These are phyloP conservation scores for Phaeosphaeriaceae sp. DNA, from an alignment of 2,329 filamentous ascomycete genomes.

Conservation along the genomic window DNA sequence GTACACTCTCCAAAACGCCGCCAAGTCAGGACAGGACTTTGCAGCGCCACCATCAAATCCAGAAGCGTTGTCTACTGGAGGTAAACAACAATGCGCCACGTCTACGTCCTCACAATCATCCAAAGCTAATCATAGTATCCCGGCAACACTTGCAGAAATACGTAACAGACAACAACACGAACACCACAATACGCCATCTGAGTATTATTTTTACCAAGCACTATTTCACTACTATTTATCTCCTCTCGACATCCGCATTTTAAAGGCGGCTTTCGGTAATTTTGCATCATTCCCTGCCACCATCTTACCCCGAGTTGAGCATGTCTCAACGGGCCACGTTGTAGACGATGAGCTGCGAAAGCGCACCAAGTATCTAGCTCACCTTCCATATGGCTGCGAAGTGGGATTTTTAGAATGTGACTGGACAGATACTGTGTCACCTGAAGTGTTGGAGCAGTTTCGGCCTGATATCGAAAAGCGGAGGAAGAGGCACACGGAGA, in stretches of 20 bases:
- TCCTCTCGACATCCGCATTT: conserved; percentile 87
- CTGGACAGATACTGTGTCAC: conserved; percentile 86
- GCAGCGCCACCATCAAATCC: conserved; percentile 21
- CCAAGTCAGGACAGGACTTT: conserved; percentile 52
- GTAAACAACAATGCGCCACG: conserved; percentile 28
- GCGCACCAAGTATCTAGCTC: conserved; percentile 83
- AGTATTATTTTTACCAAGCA: conserved; percentile 88
- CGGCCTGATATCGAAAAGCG: conserved; percentile 76
- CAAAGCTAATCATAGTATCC: conserved; percentile 40
- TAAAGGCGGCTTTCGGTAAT: conserved; percentile 85
- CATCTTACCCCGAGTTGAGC: conserved; percentile 84
- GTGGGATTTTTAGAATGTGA: conserved; percentile 92
- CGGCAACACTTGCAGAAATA: conserved; percentile 54
- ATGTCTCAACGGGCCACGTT: conserved; percentile 85
- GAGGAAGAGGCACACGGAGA: conserved; percentile 79
- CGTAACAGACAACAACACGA: conserved; percentile 54
- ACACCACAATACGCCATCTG: conserved; percentile 54
- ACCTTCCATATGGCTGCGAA: conserved; percentile 88
- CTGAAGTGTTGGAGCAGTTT: conserved; percentile 77
- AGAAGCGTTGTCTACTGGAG: conserved; percentile 9
- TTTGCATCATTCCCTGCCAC: conserved; percentile 85
- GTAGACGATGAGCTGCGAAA: conserved; percentile 85
- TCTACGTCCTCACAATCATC: conserved; percentile 42
- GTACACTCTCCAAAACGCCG: conserved; percentile 58
- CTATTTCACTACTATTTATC: conserved; percentile 89